Evolutionary conservation across 164 flowering plant species (phyloP).

Genomic region (Taxillus chinensis): DNA sequence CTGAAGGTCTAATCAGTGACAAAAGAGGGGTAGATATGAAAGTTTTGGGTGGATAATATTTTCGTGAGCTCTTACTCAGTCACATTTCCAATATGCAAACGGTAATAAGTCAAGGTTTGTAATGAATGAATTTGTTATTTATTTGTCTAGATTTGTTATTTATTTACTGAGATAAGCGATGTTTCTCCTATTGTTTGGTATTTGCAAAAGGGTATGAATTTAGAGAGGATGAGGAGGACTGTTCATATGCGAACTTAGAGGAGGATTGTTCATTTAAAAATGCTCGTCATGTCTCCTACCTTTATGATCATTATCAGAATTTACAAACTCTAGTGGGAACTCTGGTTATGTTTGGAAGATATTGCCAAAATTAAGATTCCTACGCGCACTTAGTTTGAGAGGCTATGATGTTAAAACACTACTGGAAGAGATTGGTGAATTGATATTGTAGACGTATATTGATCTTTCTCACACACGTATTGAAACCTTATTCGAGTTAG

Average conservation of each 20-base stretch:
- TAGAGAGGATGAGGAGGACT: slow-evolving; percentile 8
- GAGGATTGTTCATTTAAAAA: background rate
- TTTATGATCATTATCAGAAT: no score
- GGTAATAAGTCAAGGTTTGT: background rate
- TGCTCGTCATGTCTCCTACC: slow-evolving; percentile 7
- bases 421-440: no score
- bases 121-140: slow-evolving; percentile 10
- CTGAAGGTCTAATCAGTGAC: slow-evolving; percentile 9
- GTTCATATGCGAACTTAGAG: background rate
- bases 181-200: slow-evolving; percentile 10
- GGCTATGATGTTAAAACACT: no score
- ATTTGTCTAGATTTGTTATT: slow-evolving; percentile 11
- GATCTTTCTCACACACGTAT: no score
- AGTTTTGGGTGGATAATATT: slow-evolving; percentile 11
- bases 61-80: slow-evolving; percentile 11
- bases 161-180: slow-evolving; percentile 7
- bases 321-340: no score
- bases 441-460: no score
- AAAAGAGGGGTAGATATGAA: slow-evolving; percentile 2
- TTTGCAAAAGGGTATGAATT: slow-evolving; percentile 9
- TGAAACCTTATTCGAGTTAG: no score
- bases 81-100: slow-evolving; percentile 3
- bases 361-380: no score
- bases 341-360: no score
- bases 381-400: no score